Conservation (phyloP, 805 yeast genomes). For the Brettanomyces bruxellensis region DNA sequence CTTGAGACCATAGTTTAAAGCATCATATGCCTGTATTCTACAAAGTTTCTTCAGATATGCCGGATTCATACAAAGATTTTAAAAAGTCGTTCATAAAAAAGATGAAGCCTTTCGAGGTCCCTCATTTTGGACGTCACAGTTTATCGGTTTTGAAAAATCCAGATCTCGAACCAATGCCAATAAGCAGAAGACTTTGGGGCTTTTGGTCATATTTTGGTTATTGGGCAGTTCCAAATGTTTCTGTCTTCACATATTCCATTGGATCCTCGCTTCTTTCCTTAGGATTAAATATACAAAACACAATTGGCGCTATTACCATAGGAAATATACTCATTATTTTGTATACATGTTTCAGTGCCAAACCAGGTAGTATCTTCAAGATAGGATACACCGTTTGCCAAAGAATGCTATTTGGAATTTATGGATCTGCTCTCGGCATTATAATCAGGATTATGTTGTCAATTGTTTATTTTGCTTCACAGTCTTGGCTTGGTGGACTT, state of each 20-base stretch:
- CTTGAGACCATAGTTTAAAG: no score
- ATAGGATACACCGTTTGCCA: slow-evolving; percentile 39
- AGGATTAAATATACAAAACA: slow-evolving; percentile 25
- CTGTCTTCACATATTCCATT: slow-evolving; percentile 14
- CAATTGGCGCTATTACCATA: slow-evolving; percentile 39
- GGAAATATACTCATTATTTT: slow-evolving; percentile 26
- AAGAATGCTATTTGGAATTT: slow-evolving; percentile 37
- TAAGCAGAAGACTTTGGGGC: slow-evolving; percentile 38
- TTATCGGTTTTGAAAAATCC: slow-evolving; percentile 15
- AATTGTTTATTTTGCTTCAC: slow-evolving; percentile 37
- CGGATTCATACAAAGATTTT: no score
- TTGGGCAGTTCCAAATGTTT: slow-evolving; percentile 30
- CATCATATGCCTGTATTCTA: no score
- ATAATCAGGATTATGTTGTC: slow-evolving; percentile 34
- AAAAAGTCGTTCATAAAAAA: no score
- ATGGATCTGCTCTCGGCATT: slow-evolving; percentile 35
- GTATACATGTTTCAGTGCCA: no score
- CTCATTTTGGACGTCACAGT: not conserved
- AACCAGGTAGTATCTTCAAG: slow-evolving; percentile 36
- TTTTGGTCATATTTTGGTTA: slow-evolving; percentile 31
- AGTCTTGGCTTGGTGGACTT: slow-evolving; percentile 40
- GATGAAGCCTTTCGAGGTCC: no score
- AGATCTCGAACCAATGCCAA: slow-evolving; percentile 38
- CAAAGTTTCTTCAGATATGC: no score
- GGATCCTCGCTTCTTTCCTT: slow-evolving; percentile 13